Evolutionary conservation across 208 protist genomes (phyloP), one percentile per base, ranked within the genome.

Genomic region (Trypanosoma caninum): DNA sequence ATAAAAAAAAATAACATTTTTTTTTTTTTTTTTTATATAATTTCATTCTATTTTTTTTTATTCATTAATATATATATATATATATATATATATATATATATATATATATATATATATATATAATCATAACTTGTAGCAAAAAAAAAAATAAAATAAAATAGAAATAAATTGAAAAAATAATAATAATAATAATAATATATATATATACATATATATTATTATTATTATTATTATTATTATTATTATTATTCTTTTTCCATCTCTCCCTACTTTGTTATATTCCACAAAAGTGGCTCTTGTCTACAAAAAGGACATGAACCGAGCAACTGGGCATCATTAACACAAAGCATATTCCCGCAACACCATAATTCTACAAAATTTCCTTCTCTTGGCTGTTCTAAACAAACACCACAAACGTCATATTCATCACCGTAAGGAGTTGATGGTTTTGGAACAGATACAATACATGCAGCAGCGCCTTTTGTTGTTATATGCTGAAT

Each of bases 231-330:
- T n/a, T n/a, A n/a, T n/a, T n/a, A n/a, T n/a, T n/a, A n/a, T 13
- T 44, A 2, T 11, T 44, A 3, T 44, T 44, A 3, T 18, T 18
- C 10, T 18, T 44, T 38, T 4, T 57, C 4, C 10, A 30, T 64
- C 46, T n/a, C n/a, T n/a, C n/a, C n/a, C n/a, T 25, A 70, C 38
- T 58, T 70, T 18, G 55, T 61, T 52, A 94, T 91, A 53, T 75
- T 83, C 88, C 88, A 94, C 40, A 84, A 68, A 25, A 94, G 60
- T 0, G 88, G 88, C 65, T 87, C 82, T 33, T 80, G 69, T 16
- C 88, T 78, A 60, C 88, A 94, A 58, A 94, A 91, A 9, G 88
- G 88, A 53, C 88, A 94, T 37, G 70, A 74, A 22, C 84, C 85
- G 18, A 94, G 42, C 42, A 87, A 69, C 52, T 91, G 78, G 0